Evolutionary conservation across 306 rosid species (phyloP).

Genomic region (Glycine tomentella): DNA sequence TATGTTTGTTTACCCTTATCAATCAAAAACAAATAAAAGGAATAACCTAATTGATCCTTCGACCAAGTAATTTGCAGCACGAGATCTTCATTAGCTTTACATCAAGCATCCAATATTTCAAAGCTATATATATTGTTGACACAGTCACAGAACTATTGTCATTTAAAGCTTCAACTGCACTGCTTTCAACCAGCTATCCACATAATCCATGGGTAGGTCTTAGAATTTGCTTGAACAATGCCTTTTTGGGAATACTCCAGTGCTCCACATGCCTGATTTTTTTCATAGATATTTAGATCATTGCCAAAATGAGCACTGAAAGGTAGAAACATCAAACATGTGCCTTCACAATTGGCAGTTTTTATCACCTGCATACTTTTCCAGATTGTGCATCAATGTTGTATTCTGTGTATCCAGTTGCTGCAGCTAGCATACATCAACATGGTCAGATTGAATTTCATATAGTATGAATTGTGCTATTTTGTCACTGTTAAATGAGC

Average conservation of each 20-base stretch:
- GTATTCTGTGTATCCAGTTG: constrained; percentile 95
- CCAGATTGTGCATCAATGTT: constrained; percentile 79
- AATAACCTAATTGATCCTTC: not conserved
- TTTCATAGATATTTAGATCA: constrained; percentile 13
- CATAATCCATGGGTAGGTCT: constrained; percentile 69
- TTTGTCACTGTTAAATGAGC: constrained; percentile 6
- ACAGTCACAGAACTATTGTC: constrained; percentile 12
- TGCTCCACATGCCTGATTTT: constrained; percentile 85
- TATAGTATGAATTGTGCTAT: constrained; percentile 10
- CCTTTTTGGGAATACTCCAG: constrained; percentile 95
- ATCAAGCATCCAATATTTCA: not conserved
- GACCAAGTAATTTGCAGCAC: not conserved
- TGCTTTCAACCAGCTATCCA: constrained; percentile 52
- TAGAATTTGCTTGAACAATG: constrained; percentile 80
- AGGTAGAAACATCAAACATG: constrained; percentile 12
- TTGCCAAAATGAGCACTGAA: constrained; percentile 1
- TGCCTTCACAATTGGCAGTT: not conserved
- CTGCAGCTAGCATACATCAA: constrained; percentile 62
- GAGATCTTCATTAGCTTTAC: not conserved
- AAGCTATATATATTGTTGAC: constrained; percentile 9
- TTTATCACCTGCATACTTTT: constrained; percentile 85
- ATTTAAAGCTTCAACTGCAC: constrained; percentile 42
- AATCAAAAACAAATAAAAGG: not conserved
- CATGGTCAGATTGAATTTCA: constrained; percentile 33
- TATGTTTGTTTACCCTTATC: not conserved